Evolutionary conservation across 139 green algal genomes (phyloP).

Genomic region (Chlamydomonas incerta): DNA sequence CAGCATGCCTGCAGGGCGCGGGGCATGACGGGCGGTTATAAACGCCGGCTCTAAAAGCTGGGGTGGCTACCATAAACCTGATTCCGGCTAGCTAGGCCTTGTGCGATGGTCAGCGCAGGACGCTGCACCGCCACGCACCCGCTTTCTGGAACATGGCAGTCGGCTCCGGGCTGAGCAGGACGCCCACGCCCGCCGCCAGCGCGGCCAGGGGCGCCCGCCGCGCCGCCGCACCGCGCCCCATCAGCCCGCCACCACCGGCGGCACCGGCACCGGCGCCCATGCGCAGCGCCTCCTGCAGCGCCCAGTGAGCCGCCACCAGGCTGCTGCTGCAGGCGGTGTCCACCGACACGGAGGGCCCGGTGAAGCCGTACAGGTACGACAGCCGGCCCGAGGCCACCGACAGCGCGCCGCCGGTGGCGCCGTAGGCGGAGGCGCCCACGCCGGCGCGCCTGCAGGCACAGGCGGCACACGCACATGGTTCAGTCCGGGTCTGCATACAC

Average conservation of each 20-base stretch:
- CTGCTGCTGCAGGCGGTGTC: conserved; percentile 87
- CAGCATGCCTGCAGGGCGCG: conserved; percentile 86
- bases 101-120: too few relatives aligned
- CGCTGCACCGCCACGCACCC: too few relatives aligned
- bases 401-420: conserved; percentile 68
- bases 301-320: conserved; percentile 81
- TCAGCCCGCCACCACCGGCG: not conserved
- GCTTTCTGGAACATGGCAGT: conserved; percentile 87
- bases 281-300: conserved; percentile 46
- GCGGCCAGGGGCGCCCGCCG: conserved; percentile 17
- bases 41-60: too few relatives aligned
- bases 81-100: too few relatives aligned
- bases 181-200: conserved; percentile 72
- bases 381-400: conserved; percentile 77
- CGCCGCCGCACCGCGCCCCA: not conserved
- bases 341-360: conserved; percentile 73
- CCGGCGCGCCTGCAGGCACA: conserved; percentile 34
- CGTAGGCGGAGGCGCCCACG: conserved; percentile 63
- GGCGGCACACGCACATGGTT: not conserved
- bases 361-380: conserved; percentile 80
- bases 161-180: conserved; percentile 80
- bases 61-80: too few relatives aligned
- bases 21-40: too few relatives aligned
- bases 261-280: conserved; percentile 11
- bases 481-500: too few relatives aligned